Percentiles rank a stretch among this genome's conserved stretches.
phyloP scores from a whole-genome alignment of 1,284 basidiomycete genomes.

The Cutaneotrichosporon sp. region DNA sequence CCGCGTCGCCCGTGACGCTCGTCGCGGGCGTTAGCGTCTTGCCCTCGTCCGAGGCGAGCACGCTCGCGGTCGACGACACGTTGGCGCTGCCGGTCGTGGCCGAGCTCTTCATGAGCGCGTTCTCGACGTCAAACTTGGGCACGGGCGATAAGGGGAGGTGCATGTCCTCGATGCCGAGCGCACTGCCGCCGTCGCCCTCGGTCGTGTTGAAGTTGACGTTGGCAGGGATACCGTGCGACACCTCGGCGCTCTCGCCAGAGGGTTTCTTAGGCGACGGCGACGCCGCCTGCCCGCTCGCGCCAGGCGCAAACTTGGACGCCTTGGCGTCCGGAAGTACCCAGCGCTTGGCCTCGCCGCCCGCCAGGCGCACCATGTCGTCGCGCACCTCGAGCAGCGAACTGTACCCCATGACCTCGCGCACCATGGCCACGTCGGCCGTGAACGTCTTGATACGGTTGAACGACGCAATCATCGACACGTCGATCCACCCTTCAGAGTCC shows the following conservation, averaged over 20 bases:
- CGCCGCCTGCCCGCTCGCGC: not conserved
- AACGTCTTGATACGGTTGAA: slow-evolving; percentile 76
- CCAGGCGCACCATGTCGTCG: slow-evolving; percentile 61
- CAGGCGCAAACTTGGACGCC: slow-evolving; percentile 22
- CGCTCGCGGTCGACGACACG: slow-evolving; percentile 22
- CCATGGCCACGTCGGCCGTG: slow-evolving; percentile 61
- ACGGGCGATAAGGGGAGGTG: slow-evolving; percentile 6
- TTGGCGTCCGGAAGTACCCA: slow-evolving; percentile 69
- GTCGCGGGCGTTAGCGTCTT: slow-evolving; percentile 23
- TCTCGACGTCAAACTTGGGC: slow-evolving; percentile 33
- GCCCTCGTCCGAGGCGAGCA: slow-evolving; percentile 19
- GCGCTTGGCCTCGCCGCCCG: slow-evolving; percentile 55
- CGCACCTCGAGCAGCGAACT: slow-evolving; percentile 69
- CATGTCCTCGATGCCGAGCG: slow-evolving; percentile 17
- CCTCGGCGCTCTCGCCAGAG: slow-evolving; percentile 15
- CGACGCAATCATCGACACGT: slow-evolving; percentile 69
- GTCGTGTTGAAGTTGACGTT: slow-evolving; percentile 3
- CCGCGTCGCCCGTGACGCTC: slow-evolving; percentile 19
- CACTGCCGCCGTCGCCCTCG: not conserved
- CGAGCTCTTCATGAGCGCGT: slow-evolving; percentile 36
- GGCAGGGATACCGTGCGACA: slow-evolving; percentile 17
- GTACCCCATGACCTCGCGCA: slow-evolving; percentile 64
- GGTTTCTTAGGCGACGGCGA: slow-evolving; percentile 14
- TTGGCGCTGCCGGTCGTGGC: slow-evolving; percentile 13
- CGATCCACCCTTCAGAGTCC: slow-evolving; percentile 83